These are phyloP conservation scores for Verbascum thapsus DNA, from an alignment of 257 asterid species.

Conservation along the genomic window DNA sequence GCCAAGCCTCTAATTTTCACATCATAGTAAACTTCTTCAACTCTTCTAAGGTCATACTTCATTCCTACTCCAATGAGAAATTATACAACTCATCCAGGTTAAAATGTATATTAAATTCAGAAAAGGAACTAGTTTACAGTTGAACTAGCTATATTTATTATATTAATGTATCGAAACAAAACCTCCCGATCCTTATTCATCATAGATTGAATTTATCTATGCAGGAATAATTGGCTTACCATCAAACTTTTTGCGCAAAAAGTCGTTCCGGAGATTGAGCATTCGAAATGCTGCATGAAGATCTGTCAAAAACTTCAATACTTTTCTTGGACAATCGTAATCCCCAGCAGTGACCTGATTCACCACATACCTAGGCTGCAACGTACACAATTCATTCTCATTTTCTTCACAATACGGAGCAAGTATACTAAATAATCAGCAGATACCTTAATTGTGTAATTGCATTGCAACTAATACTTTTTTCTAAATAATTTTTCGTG, in stretches of 20 bases:
- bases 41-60: constrained; percentile 91
- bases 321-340: constrained; percentile 87
- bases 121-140: neutral
- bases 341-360: constrained; percentile 98
- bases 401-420: constrained; percentile 16
- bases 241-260: constrained; percentile 93
- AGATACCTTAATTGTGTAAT: neutral
- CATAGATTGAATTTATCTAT: neutral
- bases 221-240: constrained; percentile 47
- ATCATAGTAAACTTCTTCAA: constrained; percentile 88
- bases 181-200: neutral
- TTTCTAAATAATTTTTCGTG: neutral
- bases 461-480: neutral
- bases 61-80: constrained; percentile 57
- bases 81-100: neutral
- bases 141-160: neutral
- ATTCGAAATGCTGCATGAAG: constrained; percentile 92
- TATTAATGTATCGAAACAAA: neutral
- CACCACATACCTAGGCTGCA: constrained; percentile 98
- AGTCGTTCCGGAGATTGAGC: constrained; percentile 97
- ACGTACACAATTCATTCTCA: constrained; percentile 17
- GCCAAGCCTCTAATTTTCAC: constrained; percentile 92
- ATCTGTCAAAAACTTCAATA: constrained; percentile 84
- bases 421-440: neutral
- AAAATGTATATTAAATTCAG: constrained; percentile 17